Base-by-base conservation (phyloP, 208 protist genomes). In the Trypanosoma avium region DNA sequence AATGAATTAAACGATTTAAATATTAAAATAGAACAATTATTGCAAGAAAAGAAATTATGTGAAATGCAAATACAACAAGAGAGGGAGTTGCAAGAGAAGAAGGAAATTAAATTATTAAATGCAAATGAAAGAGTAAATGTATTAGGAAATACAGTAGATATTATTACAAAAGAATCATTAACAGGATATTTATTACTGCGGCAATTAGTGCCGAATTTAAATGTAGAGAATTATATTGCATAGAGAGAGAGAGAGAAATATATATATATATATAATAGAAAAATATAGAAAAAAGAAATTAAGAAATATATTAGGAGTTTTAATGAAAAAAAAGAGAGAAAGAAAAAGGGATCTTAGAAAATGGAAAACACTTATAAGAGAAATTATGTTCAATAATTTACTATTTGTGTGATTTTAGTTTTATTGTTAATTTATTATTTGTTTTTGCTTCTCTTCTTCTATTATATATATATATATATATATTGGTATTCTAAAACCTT, bases 161-260 rank as follows among this genome's bases (percentile, higher is more conserved):
- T 59, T 29, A 84, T 92, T 29, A 78, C 73, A 50, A 52, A 73
- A 36, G 84, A 92, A 45, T 77, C 79, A 17, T 46, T 81, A 36
- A 57, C 73, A 21, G 81, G 77, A 5, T 73, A 81, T 30, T 33
- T 92, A 58, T 58, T 90, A 68, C 68, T 94, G 52, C 75, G 69
- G 33, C 81, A 90, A 67, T 64, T 90, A 2, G 83, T 94, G 10
- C 88, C 88, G 4, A 86, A 84, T 33, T 64, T 94, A 17, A 62
- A 87, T 56, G 82, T 94, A 38, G 81, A 92, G 8, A 94, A 94
- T 72, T 94, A 92, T 55, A 63, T 72, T 26, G 19, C 56, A 65
- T 72, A 72, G 66, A 61, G 27, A 21, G 19, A 13, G 12, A 22
- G 24, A 43, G 49, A 27, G 27, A 59, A 32, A 50, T n/a, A n/a